Conservation (phyloP, 208 protist species). For the Naegleria lovaniensis region DNA sequence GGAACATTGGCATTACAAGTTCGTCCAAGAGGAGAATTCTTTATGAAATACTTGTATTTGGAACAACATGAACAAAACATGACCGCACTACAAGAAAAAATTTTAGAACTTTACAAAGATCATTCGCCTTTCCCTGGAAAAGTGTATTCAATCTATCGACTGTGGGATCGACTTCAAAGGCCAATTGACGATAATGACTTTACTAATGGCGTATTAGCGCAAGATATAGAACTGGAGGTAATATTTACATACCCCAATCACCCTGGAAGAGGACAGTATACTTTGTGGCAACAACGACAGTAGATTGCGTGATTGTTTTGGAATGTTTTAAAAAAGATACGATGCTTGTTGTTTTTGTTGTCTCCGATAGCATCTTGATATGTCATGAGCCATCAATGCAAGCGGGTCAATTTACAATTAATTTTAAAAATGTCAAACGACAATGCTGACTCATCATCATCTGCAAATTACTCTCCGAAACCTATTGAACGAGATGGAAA, state of each 20-base stretch:
- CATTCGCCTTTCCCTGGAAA: background rate
- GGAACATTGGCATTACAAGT: background rate
- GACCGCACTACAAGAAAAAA: background rate
- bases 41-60: background rate
- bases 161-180: background rate
- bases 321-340: too few species aligned
- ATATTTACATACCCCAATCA: background rate
- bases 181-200: background rate
- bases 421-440: too few species aligned
- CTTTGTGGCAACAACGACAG: background rate
- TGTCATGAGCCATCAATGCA: too few species aligned
- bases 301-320: too few species aligned
- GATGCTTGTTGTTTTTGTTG: too few species aligned
- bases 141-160: background rate
- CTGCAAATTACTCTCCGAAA: too few species aligned
- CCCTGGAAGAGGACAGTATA: background rate
- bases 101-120: background rate
- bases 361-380: too few species aligned
- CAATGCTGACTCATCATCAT: too few species aligned
- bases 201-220: background rate
- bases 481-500: too few species aligned
- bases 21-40: conserved; percentile 1
- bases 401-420: too few species aligned
- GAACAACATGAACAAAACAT: background rate
- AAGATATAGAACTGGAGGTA: background rate